These are phyloP conservation scores for Scheffersomyces illinoinensis DNA, from an alignment of 1,139 yeast genomes.

Conservation along the genomic window DNA sequence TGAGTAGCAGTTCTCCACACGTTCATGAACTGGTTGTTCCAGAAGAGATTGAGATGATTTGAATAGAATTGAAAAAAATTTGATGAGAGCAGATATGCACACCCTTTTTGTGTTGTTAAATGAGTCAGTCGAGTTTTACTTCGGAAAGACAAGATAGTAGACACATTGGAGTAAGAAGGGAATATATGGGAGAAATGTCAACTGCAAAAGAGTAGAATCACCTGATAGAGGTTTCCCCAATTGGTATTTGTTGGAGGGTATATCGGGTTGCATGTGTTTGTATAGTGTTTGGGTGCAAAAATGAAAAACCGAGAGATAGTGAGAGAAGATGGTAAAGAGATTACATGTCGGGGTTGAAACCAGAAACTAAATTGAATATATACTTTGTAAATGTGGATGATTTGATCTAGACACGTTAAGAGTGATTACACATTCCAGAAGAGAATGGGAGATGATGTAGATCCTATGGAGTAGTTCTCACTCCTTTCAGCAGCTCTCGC, in stretches of 20 bases:
- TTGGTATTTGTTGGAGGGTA: not conserved
- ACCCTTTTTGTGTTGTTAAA: conserved; percentile 52
- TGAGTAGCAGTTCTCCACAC: not conserved
- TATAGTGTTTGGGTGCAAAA: not conserved
- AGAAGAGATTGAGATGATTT: not conserved
- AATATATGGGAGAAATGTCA: not conserved
- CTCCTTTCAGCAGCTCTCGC: too few relatives aligned
- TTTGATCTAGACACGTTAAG: not conserved
- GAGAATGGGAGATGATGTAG: not conserved
- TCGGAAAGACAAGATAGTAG: not conserved
- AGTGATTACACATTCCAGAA: not conserved
- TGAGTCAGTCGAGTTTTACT: not conserved
- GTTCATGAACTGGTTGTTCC: not conserved
- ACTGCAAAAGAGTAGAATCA: not conserved
- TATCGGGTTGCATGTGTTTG: not conserved
- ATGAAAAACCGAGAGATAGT: not conserved
- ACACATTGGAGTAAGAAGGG: not conserved
- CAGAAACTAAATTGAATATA: not conserved
- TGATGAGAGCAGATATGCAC: conserved; percentile 85
- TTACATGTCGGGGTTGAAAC: too few relatives aligned
- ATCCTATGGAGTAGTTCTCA: too few relatives aligned
- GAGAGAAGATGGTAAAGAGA: not conserved
- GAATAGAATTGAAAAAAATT: conserved; percentile 47
- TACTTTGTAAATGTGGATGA: not conserved
- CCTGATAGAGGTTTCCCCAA: not conserved